Evolutionary conservation across 306 rosid species (phyloP).

Genomic region (Cicer pinnatifidum): DNA sequence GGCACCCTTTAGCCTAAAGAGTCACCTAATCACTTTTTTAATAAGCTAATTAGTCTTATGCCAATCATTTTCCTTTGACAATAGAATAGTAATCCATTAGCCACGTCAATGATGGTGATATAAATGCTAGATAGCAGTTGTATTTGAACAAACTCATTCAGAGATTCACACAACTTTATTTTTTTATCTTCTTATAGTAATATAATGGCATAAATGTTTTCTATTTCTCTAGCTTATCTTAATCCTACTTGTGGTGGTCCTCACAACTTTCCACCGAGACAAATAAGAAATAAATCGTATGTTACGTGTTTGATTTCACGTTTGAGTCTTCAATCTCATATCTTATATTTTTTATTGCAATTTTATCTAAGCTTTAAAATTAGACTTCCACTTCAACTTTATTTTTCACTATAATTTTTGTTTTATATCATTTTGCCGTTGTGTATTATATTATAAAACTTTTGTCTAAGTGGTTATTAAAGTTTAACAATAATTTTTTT

Average conservation of each 20-base stretch:
- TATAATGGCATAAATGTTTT: conserved; percentile 37
- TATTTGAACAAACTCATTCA: conserved; percentile 41
- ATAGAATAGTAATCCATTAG: conserved; percentile 37
- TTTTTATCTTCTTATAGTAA: background rate
- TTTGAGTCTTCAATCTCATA: too few relatives aligned
- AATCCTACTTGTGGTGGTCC: conserved; percentile 36
- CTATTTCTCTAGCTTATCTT: conserved; percentile 25
- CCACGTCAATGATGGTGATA: conserved; percentile 46
- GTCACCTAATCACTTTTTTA: conserved; percentile 45
- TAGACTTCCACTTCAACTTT: too few relatives aligned
- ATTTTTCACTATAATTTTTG: too few relatives aligned
- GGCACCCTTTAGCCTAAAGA: conserved; percentile 31
- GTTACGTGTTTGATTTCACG: too few relatives aligned
- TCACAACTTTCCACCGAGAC: conserved; percentile 39
- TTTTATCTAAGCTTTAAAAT: too few relatives aligned
- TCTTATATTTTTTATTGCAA: too few relatives aligned
- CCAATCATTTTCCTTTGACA: conserved; percentile 46
- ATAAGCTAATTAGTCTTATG: conserved; percentile 31
- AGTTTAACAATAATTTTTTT: too few relatives aligned
- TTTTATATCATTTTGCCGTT: too few relatives aligned
- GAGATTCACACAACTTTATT: conserved; percentile 39
- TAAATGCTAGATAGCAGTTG: conserved; percentile 35
- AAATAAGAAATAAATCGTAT: background rate
- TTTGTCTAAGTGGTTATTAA: too few relatives aligned
- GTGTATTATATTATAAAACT: too few relatives aligned